Conservation (phyloP, 306 rosid species). For the Rosa multiflora region DNA sequence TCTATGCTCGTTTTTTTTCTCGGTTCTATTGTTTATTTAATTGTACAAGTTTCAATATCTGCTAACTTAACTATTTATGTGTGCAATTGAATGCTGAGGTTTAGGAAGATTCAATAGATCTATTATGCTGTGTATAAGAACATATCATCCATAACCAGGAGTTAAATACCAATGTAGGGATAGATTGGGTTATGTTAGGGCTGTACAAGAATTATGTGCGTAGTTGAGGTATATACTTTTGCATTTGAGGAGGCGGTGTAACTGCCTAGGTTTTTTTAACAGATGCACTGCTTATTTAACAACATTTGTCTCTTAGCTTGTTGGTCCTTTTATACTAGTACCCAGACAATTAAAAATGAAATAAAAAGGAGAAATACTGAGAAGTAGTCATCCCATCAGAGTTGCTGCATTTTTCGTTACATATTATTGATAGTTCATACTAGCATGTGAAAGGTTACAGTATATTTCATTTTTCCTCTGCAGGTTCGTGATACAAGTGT, state of each 20-base stretch:
- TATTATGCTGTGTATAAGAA: not conserved
- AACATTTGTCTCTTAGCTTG: not conserved
- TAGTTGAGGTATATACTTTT: not conserved
- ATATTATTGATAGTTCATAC: not conserved
- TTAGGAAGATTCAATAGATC: not conserved
- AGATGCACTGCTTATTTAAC: not conserved
- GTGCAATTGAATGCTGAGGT: not conserved
- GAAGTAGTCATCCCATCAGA: not conserved
- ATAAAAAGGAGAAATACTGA: not conserved
- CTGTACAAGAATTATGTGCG: not conserved
- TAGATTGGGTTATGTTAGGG: not conserved
- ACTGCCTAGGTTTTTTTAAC: not conserved
- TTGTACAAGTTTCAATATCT: not conserved
- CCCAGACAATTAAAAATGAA: not conserved
- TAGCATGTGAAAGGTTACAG: not conserved
- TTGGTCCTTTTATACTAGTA: not conserved
- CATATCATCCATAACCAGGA: not conserved
- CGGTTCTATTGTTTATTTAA: not conserved
- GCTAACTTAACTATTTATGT: no score
- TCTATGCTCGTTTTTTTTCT: slow-evolving; percentile 1
- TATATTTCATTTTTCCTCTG: slow-evolving; percentile 16
- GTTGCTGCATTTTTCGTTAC: not conserved
- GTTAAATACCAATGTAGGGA: not conserved
- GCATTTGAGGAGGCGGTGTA: not conserved
- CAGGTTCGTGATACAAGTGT: slow-evolving; percentile 98